phyloP scores from a whole-genome alignment of 1,284 basidiomycete species.

The Pseudozyma pruni region DNA sequence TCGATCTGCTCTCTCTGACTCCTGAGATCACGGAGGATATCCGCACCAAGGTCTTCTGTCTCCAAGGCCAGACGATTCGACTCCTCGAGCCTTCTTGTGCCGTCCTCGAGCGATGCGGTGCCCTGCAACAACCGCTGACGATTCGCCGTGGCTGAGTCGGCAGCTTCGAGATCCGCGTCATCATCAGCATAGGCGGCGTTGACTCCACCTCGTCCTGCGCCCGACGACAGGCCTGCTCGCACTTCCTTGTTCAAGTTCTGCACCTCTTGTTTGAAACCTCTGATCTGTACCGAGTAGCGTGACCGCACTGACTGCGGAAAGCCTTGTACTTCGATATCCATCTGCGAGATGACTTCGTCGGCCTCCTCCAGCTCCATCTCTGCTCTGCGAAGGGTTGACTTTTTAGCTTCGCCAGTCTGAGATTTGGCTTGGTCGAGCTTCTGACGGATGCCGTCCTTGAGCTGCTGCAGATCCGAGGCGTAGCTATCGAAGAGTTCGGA shows the following conservation, averaged over 20 bases:
- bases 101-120: slow-evolving; percentile 69
- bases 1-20: slow-evolving; percentile 94
- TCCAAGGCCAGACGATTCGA: slow-evolving; percentile 92
- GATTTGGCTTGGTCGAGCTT: slow-evolving; percentile 47
- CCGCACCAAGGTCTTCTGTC: slow-evolving; percentile 93
- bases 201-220: slow-evolving; percentile 15
- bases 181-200: slow-evolving; percentile 35
- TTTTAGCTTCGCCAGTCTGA: slow-evolving; percentile 76
- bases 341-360: slow-evolving; percentile 93
- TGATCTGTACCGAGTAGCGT: slow-evolving; percentile 54
- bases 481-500: slow-evolving; percentile 67
- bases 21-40: slow-evolving; percentile 86
- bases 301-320: slow-evolving; percentile 76
- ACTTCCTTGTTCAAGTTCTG: slow-evolving; percentile 55
- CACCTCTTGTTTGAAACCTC: slow-evolving; percentile 51
- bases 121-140: slow-evolving; percentile 69
- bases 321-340: slow-evolving; percentile 98
- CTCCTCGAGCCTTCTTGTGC: slow-evolving; percentile 79
- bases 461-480: slow-evolving; percentile 62
- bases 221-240: slow-evolving; percentile 18
- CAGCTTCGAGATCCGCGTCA: slow-evolving; percentile 51
- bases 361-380: slow-evolving; percentile 98
- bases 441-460: slow-evolving; percentile 50
- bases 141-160: slow-evolving; percentile 58
- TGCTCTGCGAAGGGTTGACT: slow-evolving; percentile 82